These are phyloP conservation scores for Mortierella sp. DNA, from an alignment of 371 early-diverging fungal species.

Conservation along the genomic window DNA sequence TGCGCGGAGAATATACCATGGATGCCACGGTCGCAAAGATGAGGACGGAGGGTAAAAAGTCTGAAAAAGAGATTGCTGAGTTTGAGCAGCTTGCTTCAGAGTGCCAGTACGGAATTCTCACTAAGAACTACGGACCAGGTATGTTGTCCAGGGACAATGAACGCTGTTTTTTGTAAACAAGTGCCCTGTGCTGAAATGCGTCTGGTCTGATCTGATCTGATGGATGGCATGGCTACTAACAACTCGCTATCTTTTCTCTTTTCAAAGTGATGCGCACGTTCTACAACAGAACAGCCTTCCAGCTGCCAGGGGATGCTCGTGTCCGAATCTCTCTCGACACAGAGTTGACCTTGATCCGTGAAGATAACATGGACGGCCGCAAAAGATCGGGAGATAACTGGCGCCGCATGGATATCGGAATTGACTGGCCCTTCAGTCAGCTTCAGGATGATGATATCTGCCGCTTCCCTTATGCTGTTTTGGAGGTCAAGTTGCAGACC, in stretches of 20 bases:
- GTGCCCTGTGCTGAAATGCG: no score
- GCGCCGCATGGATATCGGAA: constrained; percentile 95
- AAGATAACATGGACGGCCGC: constrained; percentile 87
- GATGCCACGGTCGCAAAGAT: constrained; percentile 84
- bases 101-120: constrained; percentile 82
- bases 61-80: constrained; percentile 83
- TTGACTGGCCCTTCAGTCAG: constrained; percentile 93
- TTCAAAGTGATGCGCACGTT: constrained; percentile 87
- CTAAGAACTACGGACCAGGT: constrained; percentile 87
- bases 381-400: constrained; percentile 89
- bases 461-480: constrained; percentile 97
- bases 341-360: constrained; percentile 97
- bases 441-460: constrained; percentile 86
- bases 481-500: constrained; percentile 98
- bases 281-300: constrained; percentile 99
- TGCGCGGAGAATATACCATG: constrained; percentile 84
- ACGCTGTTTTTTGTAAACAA: not conserved
- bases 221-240: no score
- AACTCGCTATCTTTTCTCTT: no score
- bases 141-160: constrained; percentile 37
- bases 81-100: constrained; percentile 81
- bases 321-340: constrained; percentile 99
- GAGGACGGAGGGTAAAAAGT: constrained; percentile 75
- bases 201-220: no score
- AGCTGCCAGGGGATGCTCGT: constrained; percentile 98